These are phyloP conservation scores for Goffeauzyma gilvescens DNA, from an alignment of 768 basidiomycete genomes.

Conservation along the genomic window DNA sequence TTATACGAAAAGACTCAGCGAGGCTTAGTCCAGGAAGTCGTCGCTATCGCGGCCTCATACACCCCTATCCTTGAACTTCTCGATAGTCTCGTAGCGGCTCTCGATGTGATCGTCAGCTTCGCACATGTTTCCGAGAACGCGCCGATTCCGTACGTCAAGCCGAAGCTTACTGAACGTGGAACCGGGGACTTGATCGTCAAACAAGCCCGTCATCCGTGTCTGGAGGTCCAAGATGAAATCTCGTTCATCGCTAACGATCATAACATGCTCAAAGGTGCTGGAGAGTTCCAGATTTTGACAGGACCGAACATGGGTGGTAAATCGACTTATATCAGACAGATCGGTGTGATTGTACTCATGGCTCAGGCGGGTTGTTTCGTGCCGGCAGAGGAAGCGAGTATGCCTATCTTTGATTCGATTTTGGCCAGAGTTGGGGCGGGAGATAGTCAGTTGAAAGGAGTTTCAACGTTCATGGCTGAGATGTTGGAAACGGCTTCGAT, in stretches of 20 bases:
- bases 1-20: constrained; percentile 59
- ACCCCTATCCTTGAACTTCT: constrained; percentile 67
- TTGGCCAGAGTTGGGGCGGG: constrained; percentile 91
- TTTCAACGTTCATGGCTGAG: constrained; percentile 98
- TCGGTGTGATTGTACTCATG: constrained; percentile 91
- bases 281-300: constrained; percentile 86
- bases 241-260: constrained; percentile 91
- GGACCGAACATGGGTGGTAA: constrained; percentile 99
- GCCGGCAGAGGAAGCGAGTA: constrained; percentile 62
- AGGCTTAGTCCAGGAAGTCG: constrained; percentile 73
- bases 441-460: constrained; percentile 90
- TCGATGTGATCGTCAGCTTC: constrained; percentile 83
- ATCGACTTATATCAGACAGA: constrained; percentile 82
- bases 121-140: constrained; percentile 79
- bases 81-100: constrained; percentile 64
- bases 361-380: constrained; percentile 91
- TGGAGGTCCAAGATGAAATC: constrained; percentile 89
- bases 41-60: constrained; percentile 91
- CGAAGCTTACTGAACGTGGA: constrained; percentile 53
- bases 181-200: constrained; percentile 58
- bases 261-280: constrained; percentile 66
- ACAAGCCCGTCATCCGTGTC: constrained; percentile 83
- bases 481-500: constrained; percentile 98
- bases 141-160: constrained; percentile 73
- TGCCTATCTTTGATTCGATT: constrained; percentile 91